Percentiles rank a stretch among this genome's conserved stretches.
These are phyloP conservation scores for Cladosporium sp. DNA, from an alignment of 2,329 filamentous ascomycete genomes.

Conservation along the genomic window DNA sequence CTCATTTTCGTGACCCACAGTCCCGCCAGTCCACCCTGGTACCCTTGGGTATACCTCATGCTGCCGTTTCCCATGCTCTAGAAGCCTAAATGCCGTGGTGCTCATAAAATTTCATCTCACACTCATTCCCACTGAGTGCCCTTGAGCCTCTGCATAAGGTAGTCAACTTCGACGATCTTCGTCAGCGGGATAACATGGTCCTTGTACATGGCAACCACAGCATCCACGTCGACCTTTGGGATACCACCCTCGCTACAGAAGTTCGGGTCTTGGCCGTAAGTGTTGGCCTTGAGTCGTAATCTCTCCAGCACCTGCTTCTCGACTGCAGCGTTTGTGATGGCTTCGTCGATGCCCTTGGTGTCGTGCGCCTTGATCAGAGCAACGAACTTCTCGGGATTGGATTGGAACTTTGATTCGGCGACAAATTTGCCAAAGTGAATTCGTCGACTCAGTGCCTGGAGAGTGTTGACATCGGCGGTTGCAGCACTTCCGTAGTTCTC, in stretches of 20 bases:
- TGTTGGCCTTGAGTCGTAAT: slow-evolving; percentile 81
- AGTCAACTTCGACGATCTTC: slow-evolving; percentile 98
- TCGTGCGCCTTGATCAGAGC: slow-evolving; percentile 77
- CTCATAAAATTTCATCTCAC: not conserved
- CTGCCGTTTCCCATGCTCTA: no score
- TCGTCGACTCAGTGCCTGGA: slow-evolving; percentile 83
- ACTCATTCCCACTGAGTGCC: slow-evolving; percentile 46
- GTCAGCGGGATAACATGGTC: slow-evolving; percentile 94
- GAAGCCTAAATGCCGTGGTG: no score
- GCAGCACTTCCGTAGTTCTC: slow-evolving; percentile 96
- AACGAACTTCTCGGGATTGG: slow-evolving; percentile 76
- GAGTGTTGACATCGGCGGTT: slow-evolving; percentile 81
- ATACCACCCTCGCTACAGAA: slow-evolving; percentile 38
- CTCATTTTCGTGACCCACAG: no score
- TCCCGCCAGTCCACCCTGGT: no score
- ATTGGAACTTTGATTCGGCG: slow-evolving; percentile 89
- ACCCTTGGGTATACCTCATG: no score
- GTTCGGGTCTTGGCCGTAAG: slow-evolving; percentile 87
- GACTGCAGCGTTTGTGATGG: slow-evolving; percentile 85
- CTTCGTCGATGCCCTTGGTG: slow-evolving; percentile 74
- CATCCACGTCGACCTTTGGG: slow-evolving; percentile 86
- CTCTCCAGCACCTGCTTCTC: slow-evolving; percentile 89
- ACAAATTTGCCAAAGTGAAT: slow-evolving; percentile 99
- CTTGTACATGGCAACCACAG: slow-evolving; percentile 84
- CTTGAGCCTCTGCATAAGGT: slow-evolving; percentile 87